A percentile compares a stretch with the other conserved stretches of the same genome.
phyloP scores from a whole-genome alignment of 345 rosid species.

The Gossypium anomalum region DNA sequence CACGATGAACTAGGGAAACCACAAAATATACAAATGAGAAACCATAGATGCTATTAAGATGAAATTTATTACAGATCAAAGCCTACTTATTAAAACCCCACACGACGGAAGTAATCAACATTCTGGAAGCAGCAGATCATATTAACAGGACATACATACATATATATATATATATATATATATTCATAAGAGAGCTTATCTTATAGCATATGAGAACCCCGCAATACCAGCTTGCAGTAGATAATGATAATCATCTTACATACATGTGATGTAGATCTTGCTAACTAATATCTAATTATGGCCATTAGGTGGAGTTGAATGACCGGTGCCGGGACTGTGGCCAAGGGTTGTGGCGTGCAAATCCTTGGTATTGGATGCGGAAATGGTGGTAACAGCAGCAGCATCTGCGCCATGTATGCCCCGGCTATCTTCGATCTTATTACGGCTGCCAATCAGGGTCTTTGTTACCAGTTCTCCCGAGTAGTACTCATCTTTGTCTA shows the following conservation, averaged over 20 bases:
- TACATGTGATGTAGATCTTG: background rate
- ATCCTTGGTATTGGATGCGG: background rate
- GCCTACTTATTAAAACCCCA: background rate
- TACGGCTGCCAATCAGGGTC: background rate
- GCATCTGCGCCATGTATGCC: background rate
- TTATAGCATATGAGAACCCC: background rate
- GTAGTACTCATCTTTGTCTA: background rate
- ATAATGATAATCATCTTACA: background rate
- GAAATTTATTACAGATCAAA: background rate
- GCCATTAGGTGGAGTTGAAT: background rate
- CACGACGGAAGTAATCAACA: background rate
- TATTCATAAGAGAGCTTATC: background rate
- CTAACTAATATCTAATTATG: background rate
- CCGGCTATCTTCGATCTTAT: background rate
- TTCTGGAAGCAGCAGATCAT: background rate
- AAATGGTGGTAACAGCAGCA: background rate
- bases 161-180: background rate
- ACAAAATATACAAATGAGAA: background rate
- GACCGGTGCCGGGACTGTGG: constrained; percentile 8
- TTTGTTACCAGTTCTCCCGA: background rate
- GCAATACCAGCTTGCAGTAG: background rate
- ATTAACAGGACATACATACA: too few species aligned
- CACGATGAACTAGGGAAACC: background rate
- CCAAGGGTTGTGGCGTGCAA: constrained; percentile 1
- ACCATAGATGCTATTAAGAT: background rate